Evolutionary conservation across 148 eudicot species (phyloP), one percentile per base, ranked within the genome.

Genomic region (Chenopodium formosanum): DNA sequence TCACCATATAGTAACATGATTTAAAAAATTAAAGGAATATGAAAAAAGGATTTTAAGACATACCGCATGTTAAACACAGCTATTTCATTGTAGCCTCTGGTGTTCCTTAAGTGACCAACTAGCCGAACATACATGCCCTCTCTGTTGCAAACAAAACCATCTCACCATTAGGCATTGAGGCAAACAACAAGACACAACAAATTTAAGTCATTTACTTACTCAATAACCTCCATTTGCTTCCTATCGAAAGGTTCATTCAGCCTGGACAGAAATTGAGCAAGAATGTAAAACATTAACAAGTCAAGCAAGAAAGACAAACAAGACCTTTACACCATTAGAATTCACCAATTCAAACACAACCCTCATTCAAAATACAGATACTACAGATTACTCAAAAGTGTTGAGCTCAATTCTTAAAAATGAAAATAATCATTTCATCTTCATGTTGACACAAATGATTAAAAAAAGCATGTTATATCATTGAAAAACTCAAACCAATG

Each of bases 51-150:
- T 7, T 32, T n/a, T 29, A 2, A 23, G 58, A 67, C 84, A 74
- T 82, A 93, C 97, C 97, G 85, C 84, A 91, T 87, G 62, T 92
- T 91, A 85, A 89, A 95, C 14, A 87, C 98, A 86, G 80, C 89
- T 77, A 95, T 74, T 77, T 92, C 90, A 72, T 86, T 89, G 79
- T 86, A 90, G 47, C 91, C 92, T 84, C 88, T 90, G 83, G 86
- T 88, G 84, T 84, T 90, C 91, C 84, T 92, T 83, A 95, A 81
- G 81, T 86, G 97, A 64, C 98, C 98, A 73, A 91, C 88, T 76
- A 91, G 90, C 82, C 80, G 84, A 32, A 90, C 94, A 78, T 95
- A 91, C 79, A 85, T 90, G 78, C 97, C 97, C 85, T 92, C 87
- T 75, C 98, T 95, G 88, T 77, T 9, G 52, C 78, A 81, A 79